phyloP scores from a whole-genome alignment of 441 rosid species.

The Adansonia rubrostipa region DNA sequence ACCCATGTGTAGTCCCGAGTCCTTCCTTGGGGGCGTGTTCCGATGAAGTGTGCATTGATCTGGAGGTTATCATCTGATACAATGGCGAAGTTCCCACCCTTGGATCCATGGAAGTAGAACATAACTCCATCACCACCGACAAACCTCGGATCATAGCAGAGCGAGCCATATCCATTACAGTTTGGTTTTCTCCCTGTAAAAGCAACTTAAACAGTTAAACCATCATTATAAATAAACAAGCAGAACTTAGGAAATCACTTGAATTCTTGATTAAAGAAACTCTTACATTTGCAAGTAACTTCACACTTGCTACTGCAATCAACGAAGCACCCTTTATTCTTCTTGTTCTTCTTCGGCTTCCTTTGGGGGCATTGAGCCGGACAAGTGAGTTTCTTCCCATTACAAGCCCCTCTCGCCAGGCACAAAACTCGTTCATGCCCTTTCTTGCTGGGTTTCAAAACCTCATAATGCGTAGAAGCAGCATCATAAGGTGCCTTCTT shows the following conservation, averaged over 20 bases:
- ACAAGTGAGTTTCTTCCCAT: constrained; percentile 48
- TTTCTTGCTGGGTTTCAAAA: constrained; percentile 33
- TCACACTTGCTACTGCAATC: constrained; percentile 85
- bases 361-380: constrained; percentile 65
- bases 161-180: constrained; percentile 74
- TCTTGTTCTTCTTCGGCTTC: constrained; percentile 51
- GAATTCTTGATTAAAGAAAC: too few relatives aligned
- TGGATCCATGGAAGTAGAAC: constrained; percentile 86
- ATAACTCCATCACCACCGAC: constrained; percentile 86
- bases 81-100: constrained; percentile 82
- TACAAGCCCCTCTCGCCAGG: constrained; percentile 54
- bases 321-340: constrained; percentile 64
- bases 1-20: constrained; percentile 87
- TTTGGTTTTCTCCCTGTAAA: constrained; percentile 65
- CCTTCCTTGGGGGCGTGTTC: constrained; percentile 72
- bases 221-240: not conserved
- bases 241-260: too few relatives aligned
- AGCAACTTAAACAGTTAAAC: constrained; percentile 31
- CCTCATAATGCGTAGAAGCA: constrained; percentile 37
- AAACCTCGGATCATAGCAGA: constrained; percentile 82
- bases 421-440: constrained; percentile 64
- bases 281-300: constrained; percentile 59
- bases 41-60: constrained; percentile 83
- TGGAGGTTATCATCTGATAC: constrained; percentile 77
- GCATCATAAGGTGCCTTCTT: constrained; percentile 22